Evolutionary conservation across 805 yeast genomes (phyloP), one percentile per base, ranked within the genome.

Genomic region (Phaffomyces antillensis): DNA sequence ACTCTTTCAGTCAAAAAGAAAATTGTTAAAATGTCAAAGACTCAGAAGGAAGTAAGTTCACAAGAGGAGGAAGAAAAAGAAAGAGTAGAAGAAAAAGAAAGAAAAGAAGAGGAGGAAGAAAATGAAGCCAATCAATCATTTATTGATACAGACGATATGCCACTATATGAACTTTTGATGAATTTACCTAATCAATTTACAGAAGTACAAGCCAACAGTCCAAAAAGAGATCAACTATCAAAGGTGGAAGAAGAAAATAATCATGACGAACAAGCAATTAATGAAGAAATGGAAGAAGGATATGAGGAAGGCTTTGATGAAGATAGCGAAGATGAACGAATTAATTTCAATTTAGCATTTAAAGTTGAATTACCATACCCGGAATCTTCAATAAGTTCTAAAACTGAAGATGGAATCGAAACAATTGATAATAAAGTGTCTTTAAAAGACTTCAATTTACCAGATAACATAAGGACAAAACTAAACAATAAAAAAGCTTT

Each of bases 391-490:
- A 23, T 35, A 13, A 41, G 48, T 31, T 40, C 48, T 12, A 34
- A 30, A 13, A 45, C 48, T 17, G 48, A 41, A 20, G 48, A 45
- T 35, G 48, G 40, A 7, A 41, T 41, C n/a, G 43, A 38, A 32
- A 41, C 42, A n/a, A 33, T 45, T 23, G 23, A 34, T 34, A 34
- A 34, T 34, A 15, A 34, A 34, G 17, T 16, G 23, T 11, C 40
- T 20, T 23, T 43, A n/a, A 23, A 23, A 17, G 44, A 43, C 5
- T 40, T 46, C 7, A 30, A 37, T 16, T 3, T 46, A 17, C 39
- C 44, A 18, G 40, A 32, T 6, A 28, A 23, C 3, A 11, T 13
- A 17, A 30, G 43, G 17, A 39, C 37, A n/a, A 34, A 37, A 37
- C 26, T 20, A 31, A 25, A 33, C 37, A 26, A 17, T 18, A 26